Conservation (phyloP, 495 filamentous ascomycete genomes). For the Penicillium alfredii region DNA sequence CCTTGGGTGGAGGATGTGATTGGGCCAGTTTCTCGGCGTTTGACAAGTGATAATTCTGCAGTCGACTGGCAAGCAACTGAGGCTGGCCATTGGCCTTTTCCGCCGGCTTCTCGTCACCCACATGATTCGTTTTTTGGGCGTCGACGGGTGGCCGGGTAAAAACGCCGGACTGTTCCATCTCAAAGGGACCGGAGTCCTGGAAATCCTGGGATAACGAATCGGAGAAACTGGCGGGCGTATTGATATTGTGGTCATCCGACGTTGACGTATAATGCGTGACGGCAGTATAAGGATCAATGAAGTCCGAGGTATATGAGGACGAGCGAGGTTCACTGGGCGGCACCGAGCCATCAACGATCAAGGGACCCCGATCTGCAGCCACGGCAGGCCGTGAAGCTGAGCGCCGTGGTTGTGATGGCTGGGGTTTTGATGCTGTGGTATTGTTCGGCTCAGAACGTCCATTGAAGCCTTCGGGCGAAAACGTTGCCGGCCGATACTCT, state of each 20-base stretch:
- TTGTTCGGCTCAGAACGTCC: slow-evolving; percentile 20
- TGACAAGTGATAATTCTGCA: slow-evolving; percentile 37
- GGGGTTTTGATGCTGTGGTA: slow-evolving; percentile 11
- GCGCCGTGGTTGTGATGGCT: slow-evolving; percentile 15
- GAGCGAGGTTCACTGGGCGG: slow-evolving; percentile 30
- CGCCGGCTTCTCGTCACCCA: slow-evolving; percentile 9
- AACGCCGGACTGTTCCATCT: slow-evolving; percentile 29
- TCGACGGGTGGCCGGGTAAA: slow-evolving; percentile 28
- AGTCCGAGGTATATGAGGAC: slow-evolving; percentile 21
- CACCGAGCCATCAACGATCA: slow-evolving; percentile 44
- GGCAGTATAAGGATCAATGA: slow-evolving; percentile 28
- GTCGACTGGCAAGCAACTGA: slow-evolving; percentile 32
- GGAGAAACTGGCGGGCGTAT: slow-evolving; percentile 38
- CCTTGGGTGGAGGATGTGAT: slow-evolving; percentile 16
- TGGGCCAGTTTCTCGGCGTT: slow-evolving; percentile 32
- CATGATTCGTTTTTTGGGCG: slow-evolving; percentile 15
- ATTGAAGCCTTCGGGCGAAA: slow-evolving; percentile 26
- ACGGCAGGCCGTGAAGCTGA: slow-evolving; percentile 20
- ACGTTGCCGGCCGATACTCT: slow-evolving; percentile 35
- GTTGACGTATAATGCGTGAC: slow-evolving; percentile 32
- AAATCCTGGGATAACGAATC: slow-evolving; percentile 40
- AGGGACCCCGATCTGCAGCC: slow-evolving; percentile 30
- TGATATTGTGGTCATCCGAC: slow-evolving; percentile 38
- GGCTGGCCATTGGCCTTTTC: slow-evolving; percentile 18
- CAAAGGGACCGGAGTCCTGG: slow-evolving; percentile 33